Evolutionary conservation across 352 stramenopile genomes (phyloP), one percentile per base, ranked within the genome.

Genomic region (Elongisporangium undulatum): DNA sequence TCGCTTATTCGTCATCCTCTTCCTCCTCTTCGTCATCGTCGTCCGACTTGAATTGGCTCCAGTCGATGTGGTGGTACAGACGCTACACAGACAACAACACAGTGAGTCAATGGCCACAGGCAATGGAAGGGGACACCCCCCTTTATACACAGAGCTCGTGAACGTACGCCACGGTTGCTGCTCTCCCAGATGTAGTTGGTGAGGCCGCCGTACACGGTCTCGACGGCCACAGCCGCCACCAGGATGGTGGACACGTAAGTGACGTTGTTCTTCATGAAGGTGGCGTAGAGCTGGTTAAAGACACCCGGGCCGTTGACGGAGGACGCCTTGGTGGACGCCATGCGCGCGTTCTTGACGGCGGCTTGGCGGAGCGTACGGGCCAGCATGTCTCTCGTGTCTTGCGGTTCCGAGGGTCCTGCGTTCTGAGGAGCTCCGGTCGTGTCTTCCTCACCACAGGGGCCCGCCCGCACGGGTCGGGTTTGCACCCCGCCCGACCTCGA

Each of bases 31-130:
- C 85, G 2, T 95, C 85, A 55, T 92, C 82, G 59, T 87, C 78
- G 52, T 82, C 78, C 61, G 69, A 69, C 68, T 89, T 87, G 72
- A 95, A 95, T 67, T 93, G 75, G 38, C 72, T 80, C 85, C 85
- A 95, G 77, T 93, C 85, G 34, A 95, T 85, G 78, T 95, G 85
- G 68, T 95, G 82, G 71, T 93, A 95, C 76, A 95, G 69, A 55
- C 85, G 80, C 83, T 93, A 54, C 51, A 49, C 10, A 23, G 19
- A 26, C 21, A 63, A 22, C 23, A 49, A n/a, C 7, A 16, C 49
- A 45, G 34, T 45, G 34, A 45, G 34, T 45, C 34, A 45, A 17
- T n/a, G 54, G 13, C 39, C 1, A 51, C 51, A 38, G 52, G 10
- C 3, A 55, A 62, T 19, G 29, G 19, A 15, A 29, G 24, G 6